phyloP scores from a whole-genome alignment of 345 rosid genomes.

The Iberis pinnata region DNA sequence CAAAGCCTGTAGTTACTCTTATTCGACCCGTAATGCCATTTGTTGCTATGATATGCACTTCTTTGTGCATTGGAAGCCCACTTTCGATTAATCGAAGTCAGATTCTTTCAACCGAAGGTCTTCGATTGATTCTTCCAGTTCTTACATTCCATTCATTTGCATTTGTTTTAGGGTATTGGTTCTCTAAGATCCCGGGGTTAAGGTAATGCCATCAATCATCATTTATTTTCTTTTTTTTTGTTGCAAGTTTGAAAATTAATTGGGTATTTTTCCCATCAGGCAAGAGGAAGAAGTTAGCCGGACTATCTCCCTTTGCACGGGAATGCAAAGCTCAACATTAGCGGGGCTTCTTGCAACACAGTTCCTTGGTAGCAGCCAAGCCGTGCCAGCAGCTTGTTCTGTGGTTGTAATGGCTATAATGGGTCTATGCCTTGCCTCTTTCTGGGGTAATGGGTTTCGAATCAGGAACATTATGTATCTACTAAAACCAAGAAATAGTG shows the following conservation, averaged over 20 bases:
- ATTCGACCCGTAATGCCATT: slow-evolving; percentile 82
- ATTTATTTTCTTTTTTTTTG: too few relatives aligned
- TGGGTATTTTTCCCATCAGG: slow-evolving; percentile 34
- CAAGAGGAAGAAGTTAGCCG: slow-evolving; percentile 83
- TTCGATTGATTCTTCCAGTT: slow-evolving; percentile 65
- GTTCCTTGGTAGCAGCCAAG: slow-evolving; percentile 83
- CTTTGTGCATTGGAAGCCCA: slow-evolving; percentile 91
- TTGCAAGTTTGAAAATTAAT: not conserved
- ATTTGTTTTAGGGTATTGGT: slow-evolving; percentile 79
- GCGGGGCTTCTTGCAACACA: slow-evolving; percentile 88
- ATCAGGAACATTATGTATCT: slow-evolving; percentile 49
- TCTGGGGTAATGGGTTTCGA: slow-evolving; percentile 74
- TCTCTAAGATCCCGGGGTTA: slow-evolving; percentile 62
- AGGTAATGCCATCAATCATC: slow-evolving; percentile 43
- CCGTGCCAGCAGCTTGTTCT: slow-evolving; percentile 92
- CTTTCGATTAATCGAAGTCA: slow-evolving; percentile 74
- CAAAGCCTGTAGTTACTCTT: slow-evolving; percentile 63
- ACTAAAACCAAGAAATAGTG: slow-evolving; percentile 29
- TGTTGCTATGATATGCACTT: slow-evolving; percentile 88
- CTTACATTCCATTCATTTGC: slow-evolving; percentile 71
- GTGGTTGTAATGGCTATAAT: slow-evolving; percentile 95
- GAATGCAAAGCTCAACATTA: slow-evolving; percentile 93
- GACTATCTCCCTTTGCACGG: slow-evolving; percentile 86
- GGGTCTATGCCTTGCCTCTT: slow-evolving; percentile 90
- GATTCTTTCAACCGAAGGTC: slow-evolving; percentile 63